Conservation (phyloP, 192 early-diverging fungal species). For the Mortierella antarctica region DNA sequence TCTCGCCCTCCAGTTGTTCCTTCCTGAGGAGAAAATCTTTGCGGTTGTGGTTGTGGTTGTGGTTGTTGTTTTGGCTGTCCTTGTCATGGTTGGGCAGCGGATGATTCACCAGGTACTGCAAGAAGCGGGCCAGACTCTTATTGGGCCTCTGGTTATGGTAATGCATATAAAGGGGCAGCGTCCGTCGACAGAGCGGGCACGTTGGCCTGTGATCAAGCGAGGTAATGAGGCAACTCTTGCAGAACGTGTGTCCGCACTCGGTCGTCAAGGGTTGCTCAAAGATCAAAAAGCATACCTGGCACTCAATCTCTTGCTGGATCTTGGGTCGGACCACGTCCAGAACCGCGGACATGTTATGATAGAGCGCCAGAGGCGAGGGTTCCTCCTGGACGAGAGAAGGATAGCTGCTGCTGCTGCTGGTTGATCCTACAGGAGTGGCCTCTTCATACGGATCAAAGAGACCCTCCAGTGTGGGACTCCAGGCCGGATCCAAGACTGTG, state of each 20-base stretch:
- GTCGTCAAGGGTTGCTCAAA: constrained; percentile 70
- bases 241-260: constrained; percentile 77
- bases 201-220: constrained; percentile 62
- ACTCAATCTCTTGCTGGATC: constrained; percentile 66
- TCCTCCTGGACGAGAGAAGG: not conserved
- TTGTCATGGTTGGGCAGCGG: not conserved
- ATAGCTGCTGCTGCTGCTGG: too few relatives aligned
- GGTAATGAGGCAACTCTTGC: constrained; percentile 66
- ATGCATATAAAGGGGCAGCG: constrained; percentile 42
- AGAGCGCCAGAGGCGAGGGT: constrained; percentile 9
- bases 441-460: constrained; percentile 23
- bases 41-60: not conserved
- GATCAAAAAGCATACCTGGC: constrained; percentile 65
- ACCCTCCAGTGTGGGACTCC: constrained; percentile 35
- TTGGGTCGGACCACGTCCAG: constrained; percentile 32
- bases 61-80: not conserved
- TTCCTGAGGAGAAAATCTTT: not conserved
- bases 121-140: constrained; percentile 28
- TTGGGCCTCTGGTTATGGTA: constrained; percentile 56
- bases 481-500: not conserved
- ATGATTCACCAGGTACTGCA: constrained; percentile 21
- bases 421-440: not conserved
- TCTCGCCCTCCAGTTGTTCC: not conserved
- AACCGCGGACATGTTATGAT: constrained; percentile 16
- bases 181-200: constrained; percentile 60